Evolutionary conservation across 768 basidiomycete species (phyloP).

Genomic region (Macrocybe gigantea): DNA sequence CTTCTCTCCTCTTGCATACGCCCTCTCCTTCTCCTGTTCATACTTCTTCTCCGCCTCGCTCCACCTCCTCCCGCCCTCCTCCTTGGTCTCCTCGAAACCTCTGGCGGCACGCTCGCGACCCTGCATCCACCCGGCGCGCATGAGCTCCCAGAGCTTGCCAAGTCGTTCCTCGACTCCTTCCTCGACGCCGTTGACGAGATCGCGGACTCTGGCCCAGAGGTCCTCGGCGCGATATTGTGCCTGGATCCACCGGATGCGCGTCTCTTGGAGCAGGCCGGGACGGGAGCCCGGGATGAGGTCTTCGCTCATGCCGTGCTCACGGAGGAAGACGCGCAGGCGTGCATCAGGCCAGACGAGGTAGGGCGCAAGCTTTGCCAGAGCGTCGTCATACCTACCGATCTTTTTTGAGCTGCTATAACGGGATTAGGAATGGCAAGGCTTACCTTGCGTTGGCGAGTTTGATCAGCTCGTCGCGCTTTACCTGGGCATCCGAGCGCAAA

Average conservation of each 20-base stretch:
- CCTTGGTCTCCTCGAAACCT: slow-evolving; percentile 12
- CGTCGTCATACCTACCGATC: slow-evolving; percentile 46
- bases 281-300: slow-evolving; percentile 57
- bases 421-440: slow-evolving; percentile 7
- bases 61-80: slow-evolving; percentile 23
- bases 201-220: slow-evolving; percentile 55
- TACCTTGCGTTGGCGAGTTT: slow-evolving; percentile 69
- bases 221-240: slow-evolving; percentile 49
- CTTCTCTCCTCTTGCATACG: slow-evolving; percentile 14
- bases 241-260: slow-evolving; percentile 76
- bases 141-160: slow-evolving; percentile 33
- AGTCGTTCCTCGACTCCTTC: slow-evolving; percentile 76
- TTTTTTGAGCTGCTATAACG: neutral
- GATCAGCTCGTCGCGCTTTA: slow-evolving; percentile 72
- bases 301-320: slow-evolving; percentile 71
- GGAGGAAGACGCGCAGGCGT: slow-evolving; percentile 82
- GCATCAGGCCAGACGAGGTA: slow-evolving; percentile 94
- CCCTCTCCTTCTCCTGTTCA: slow-evolving; percentile 14
- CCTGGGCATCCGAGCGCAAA: slow-evolving; percentile 49
- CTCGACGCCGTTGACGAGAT: slow-evolving; percentile 61
- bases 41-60: slow-evolving; percentile 16
- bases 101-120: slow-evolving; percentile 16
- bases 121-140: slow-evolving; percentile 34
- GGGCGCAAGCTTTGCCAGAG: slow-evolving; percentile 35
- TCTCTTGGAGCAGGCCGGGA: slow-evolving; percentile 77